phyloP scores from a whole-genome alignment of 1,284 basidiomycete species.

The Pseudozyma hubeiensis region DNA sequence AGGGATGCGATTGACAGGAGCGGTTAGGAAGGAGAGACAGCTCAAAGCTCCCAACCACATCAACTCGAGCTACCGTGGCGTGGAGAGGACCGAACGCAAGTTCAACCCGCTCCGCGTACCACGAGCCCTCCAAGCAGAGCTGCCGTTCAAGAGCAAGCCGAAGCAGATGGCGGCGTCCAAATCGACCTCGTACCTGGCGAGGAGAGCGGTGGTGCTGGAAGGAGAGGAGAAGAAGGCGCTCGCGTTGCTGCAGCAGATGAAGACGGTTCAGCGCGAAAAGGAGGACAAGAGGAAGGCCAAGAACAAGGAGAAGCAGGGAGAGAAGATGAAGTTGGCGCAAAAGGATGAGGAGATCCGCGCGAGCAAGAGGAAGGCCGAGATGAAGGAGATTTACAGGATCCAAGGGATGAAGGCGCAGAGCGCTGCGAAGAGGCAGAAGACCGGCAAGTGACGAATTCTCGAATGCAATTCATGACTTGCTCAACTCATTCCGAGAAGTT shows the following conservation, averaged over 20 bases:
- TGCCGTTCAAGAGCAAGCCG: slow-evolving; percentile 94
- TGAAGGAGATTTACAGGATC: slow-evolving; percentile 60
- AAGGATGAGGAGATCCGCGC: slow-evolving; percentile 49
- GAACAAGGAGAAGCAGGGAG: slow-evolving; percentile 38
- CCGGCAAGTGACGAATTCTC: slow-evolving; percentile 14
- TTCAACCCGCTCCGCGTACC: slow-evolving; percentile 93
- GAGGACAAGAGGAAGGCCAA: slow-evolving; percentile 77
- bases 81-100: slow-evolving; percentile 78
- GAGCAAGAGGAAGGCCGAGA: slow-evolving; percentile 61
- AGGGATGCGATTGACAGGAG: slow-evolving; percentile 95
- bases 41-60: slow-evolving; percentile 81
- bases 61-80: slow-evolving; percentile 85
- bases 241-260: slow-evolving; percentile 92
- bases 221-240: slow-evolving; percentile 93
- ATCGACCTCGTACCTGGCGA: slow-evolving; percentile 73
- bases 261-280: slow-evolving; percentile 90
- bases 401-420: slow-evolving; percentile 57
- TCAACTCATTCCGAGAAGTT: no score
- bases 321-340: slow-evolving; percentile 34
- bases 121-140: slow-evolving; percentile 84
- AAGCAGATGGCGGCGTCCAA: slow-evolving; percentile 76
- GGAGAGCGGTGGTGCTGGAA: slow-evolving; percentile 86
- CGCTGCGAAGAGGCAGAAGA: slow-evolving; percentile 60
- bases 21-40: slow-evolving; percentile 85
- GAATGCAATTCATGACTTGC: no score